phyloP scores from a whole-genome alignment of 805 yeast genomes.

The Lachancea dasiensis region DNA sequence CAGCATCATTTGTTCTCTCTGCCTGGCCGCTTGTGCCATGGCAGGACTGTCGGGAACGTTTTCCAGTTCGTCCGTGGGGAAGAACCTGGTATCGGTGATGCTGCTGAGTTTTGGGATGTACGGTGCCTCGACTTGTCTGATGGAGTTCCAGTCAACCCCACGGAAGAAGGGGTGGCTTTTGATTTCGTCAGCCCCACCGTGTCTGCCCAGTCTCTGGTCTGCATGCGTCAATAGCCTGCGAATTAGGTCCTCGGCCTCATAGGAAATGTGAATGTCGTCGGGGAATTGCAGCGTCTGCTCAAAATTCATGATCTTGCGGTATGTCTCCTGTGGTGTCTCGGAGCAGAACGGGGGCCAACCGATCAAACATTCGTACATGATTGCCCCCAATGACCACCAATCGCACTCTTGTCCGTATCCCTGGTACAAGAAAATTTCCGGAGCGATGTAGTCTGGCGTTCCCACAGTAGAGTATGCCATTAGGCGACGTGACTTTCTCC shows the following conservation, averaged over 20 bases:
- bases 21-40: slow-evolving; percentile 58
- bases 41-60: slow-evolving; percentile 90
- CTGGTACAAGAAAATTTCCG: slow-evolving; percentile 86
- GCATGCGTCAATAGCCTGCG: slow-evolving; percentile 68
- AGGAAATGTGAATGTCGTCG: slow-evolving; percentile 82
- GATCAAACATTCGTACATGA: slow-evolving; percentile 91
- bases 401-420: slow-evolving; percentile 97
- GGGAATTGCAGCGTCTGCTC: slow-evolving; percentile 84
- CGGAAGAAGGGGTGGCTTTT: slow-evolving; percentile 88
- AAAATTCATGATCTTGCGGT: slow-evolving; percentile 86
- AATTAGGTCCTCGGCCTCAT: slow-evolving; percentile 84
- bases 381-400: slow-evolving; percentile 97
- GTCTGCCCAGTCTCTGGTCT: slow-evolving; percentile 76
- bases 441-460: slow-evolving; percentile 94
- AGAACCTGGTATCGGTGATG: slow-evolving; percentile 92
- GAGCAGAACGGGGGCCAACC: slow-evolving; percentile 98
- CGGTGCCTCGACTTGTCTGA: slow-evolving; percentile 85
- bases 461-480: slow-evolving; percentile 98
- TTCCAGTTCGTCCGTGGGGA: slow-evolving; percentile 96
- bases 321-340: slow-evolving; percentile 91
- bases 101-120: slow-evolving; percentile 87
- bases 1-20: slow-evolving; percentile 46
- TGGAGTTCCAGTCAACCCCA: slow-evolving; percentile 93
- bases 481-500: slow-evolving; percentile 85
- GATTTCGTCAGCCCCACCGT: slow-evolving; percentile 88